Conservation (phyloP, 345 rosid genomes). For the Eucalyptus paniculata region DNA sequence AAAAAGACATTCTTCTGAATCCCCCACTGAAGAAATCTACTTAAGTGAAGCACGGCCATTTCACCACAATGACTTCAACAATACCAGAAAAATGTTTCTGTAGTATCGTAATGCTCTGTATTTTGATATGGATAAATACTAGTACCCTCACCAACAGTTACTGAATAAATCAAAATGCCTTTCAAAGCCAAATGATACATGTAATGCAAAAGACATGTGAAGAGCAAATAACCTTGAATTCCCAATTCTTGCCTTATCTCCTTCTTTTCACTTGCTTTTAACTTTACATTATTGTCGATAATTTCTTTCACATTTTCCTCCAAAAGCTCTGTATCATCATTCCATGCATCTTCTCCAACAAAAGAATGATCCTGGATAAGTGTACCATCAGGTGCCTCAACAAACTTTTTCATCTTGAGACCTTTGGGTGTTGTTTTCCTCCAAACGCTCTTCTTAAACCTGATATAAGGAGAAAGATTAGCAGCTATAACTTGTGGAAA, state of each 20-base stretch:
- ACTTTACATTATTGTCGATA: conserved; percentile 35
- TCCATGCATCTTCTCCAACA: conserved; percentile 95
- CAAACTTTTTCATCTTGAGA: conserved; percentile 70
- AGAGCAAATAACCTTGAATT: conserved; percentile 40
- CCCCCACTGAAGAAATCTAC: background rate
- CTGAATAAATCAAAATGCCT: background rate
- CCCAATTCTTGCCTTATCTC: conserved; percentile 53
- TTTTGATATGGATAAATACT: background rate
- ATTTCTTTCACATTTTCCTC: conserved; percentile 37
- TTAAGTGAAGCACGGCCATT: background rate
- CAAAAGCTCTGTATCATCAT: conserved; percentile 50
- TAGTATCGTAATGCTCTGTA: background rate
- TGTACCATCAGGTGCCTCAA: conserved; percentile 73
- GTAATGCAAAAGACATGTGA: background rate
- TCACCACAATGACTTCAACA: background rate
- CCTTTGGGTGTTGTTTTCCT: conserved; percentile 81
- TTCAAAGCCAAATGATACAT: background rate
- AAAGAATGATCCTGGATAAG: conserved; percentile 66
- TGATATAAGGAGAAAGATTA: conserved; percentile 4
- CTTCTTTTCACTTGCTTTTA: conserved; percentile 55
- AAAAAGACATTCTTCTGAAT: background rate
- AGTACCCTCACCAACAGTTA: background rate
- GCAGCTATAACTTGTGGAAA: background rate
- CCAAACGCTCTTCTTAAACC: conserved; percentile 87
- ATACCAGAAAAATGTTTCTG: background rate